Evolutionary conservation across 306 rosid genomes (phyloP).

Genomic region (Cucumis cinereus): DNA sequence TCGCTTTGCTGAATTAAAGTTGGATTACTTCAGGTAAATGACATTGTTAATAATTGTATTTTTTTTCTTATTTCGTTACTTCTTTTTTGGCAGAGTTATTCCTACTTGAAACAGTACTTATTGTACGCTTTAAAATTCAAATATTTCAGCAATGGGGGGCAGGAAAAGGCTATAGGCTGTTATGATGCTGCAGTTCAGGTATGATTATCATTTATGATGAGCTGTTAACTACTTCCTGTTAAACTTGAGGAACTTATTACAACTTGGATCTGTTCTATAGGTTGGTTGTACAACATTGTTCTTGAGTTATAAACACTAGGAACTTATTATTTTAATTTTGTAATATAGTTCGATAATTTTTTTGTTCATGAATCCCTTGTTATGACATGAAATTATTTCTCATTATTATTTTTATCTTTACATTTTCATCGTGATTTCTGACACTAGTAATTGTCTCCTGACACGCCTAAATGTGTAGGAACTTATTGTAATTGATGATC

Average conservation of each 20-base stretch:
- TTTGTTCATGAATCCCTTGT: neutral
- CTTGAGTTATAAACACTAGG: neutral
- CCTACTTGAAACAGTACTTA: neutral
- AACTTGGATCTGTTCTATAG: too few relatives aligned
- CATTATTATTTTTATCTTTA: neutral
- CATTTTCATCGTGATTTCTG: neutral
- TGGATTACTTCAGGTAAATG: conserved; percentile 23
- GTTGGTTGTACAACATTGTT: too few relatives aligned
- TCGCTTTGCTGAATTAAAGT: conserved; percentile 27
- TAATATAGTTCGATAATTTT: neutral
- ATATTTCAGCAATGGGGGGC: conserved; percentile 16
- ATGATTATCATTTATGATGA: neutral
- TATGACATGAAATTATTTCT: neutral
- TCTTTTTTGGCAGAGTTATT: neutral
- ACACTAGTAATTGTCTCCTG: neutral
- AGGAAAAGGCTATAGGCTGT: conserved; percentile 52
- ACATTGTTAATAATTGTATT: neutral
- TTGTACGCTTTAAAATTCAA: neutral
- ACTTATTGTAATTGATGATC: conserved; percentile 86
- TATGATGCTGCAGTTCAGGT: conserved; percentile 81
- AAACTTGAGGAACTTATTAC: neutral
- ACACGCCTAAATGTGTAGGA: conserved; percentile 37
- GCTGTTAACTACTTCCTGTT: neutral
- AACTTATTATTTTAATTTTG: neutral
- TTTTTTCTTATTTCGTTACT: neutral